Conservation (phyloP, 257 asterid species). For the Solanum gandarillasii region DNA sequence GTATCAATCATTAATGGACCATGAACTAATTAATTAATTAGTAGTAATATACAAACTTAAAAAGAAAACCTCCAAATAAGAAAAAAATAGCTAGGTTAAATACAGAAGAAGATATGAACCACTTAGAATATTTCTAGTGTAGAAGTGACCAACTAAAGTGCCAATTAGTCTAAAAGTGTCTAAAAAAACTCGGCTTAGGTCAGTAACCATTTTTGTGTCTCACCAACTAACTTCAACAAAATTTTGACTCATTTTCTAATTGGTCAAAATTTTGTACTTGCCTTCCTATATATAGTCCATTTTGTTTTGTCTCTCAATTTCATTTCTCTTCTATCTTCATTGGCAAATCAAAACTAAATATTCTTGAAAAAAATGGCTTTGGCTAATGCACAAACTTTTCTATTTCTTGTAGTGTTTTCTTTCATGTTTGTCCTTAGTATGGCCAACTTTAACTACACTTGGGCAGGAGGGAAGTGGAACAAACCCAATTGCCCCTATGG, state of each 20-base stretch:
- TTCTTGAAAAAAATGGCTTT: constrained; percentile 8
- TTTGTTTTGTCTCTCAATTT: neutral
- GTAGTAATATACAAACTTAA: neutral
- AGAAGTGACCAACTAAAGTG: neutral
- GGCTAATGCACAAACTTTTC: neutral
- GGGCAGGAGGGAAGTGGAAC: constrained; percentile 11
- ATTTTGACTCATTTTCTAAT: neutral
- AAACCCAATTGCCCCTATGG: constrained; percentile 19
- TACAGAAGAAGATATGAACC: neutral
- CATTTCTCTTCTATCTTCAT: neutral
- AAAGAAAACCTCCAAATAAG: neutral
- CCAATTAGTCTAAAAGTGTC: neutral
- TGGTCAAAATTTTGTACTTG: neutral
- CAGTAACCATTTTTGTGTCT: neutral
- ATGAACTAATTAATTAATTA: too few species aligned
- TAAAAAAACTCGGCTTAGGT: neutral
- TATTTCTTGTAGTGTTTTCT: neutral
- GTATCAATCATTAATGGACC: too few species aligned
- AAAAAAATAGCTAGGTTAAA: neutral
- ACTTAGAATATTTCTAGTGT: neutral
- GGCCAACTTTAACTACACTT: constrained; percentile 26
- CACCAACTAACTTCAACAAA: constrained; percentile 1
- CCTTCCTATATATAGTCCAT: constrained; percentile 6
- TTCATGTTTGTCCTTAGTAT: constrained; percentile 19
- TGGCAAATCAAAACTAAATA: neutral